Conservation (phyloP, 2,329 filamentous ascomycete genomes). For the Botrytis tulipae region DNA sequence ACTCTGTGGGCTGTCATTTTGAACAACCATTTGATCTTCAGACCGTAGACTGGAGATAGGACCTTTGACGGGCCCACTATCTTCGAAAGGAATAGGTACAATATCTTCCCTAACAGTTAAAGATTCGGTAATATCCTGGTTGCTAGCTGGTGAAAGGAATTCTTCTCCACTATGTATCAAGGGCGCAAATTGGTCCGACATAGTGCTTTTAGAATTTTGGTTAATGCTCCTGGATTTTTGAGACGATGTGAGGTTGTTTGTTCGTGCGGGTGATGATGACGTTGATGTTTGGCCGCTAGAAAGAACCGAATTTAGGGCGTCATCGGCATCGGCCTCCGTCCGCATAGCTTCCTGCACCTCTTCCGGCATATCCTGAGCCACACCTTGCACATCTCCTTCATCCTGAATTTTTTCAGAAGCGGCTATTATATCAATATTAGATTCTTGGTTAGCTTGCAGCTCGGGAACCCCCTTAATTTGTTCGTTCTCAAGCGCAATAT, state of each 20-base stretch:
- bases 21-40: background rate
- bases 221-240: background rate
- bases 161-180: background rate
- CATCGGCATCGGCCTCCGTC: background rate
- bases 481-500: too few relatives aligned
- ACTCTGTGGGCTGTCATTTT: conserved; percentile 16
- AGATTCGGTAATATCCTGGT: background rate
- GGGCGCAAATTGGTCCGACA: background rate
- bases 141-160: background rate
- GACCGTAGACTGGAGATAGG: too few relatives aligned
- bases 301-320: background rate
- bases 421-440: background rate
- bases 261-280: conserved; percentile 5
- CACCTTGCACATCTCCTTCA: background rate
- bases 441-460: background rate
- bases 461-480: background rate
- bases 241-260: conserved; percentile 5
- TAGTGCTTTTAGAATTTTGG: background rate
- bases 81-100: background rate
- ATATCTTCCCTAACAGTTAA: background rate
- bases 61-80: too few relatives aligned
- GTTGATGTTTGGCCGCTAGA: conserved; percentile 13
- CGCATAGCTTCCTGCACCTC: background rate
- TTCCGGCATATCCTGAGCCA: background rate
- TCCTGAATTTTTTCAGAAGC: background rate